These are phyloP conservation scores for Curvularia hawaiiensis DNA, from an alignment of 2,329 filamentous ascomycete species.

Conservation along the genomic window DNA sequence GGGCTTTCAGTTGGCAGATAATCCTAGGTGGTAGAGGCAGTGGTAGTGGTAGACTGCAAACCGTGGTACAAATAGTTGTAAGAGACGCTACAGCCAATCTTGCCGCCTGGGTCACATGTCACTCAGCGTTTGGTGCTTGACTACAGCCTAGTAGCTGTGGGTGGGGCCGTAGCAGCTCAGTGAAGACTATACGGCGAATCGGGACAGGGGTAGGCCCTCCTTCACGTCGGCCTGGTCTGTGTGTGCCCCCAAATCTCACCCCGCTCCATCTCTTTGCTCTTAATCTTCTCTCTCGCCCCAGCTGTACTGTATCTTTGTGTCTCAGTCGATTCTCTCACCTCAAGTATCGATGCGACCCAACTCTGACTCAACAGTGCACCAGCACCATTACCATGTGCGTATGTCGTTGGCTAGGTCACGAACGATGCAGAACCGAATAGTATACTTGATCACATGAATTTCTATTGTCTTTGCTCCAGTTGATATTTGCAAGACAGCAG, in stretches of 20 bases:
- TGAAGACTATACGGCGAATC: background rate
- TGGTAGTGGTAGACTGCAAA: background rate
- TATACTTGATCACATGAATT: background rate
- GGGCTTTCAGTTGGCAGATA: background rate
- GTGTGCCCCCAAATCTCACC: background rate
- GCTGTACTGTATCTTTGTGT: too few relatives aligned
- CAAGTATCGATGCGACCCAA: background rate
- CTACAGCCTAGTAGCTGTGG: background rate
- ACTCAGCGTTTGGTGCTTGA: background rate
- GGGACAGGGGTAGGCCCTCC: background rate
- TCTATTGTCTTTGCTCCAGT: background rate
- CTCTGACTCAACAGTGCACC: background rate
- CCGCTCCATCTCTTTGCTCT: background rate
- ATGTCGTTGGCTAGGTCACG: background rate
- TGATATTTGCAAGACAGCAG: background rate
- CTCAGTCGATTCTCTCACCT: too few relatives aligned
- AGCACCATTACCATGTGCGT: background rate
- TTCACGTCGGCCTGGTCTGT: background rate
- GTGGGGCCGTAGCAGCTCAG: background rate
- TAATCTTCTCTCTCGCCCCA: too few relatives aligned
- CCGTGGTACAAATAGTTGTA: background rate
- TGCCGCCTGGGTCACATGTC: background rate
- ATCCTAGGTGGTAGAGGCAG: background rate
- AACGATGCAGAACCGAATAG: background rate
- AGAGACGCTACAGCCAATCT: background rate